phyloP scores from a whole-genome alignment of 73 alveolate species.

The Stentor roeselii region DNA sequence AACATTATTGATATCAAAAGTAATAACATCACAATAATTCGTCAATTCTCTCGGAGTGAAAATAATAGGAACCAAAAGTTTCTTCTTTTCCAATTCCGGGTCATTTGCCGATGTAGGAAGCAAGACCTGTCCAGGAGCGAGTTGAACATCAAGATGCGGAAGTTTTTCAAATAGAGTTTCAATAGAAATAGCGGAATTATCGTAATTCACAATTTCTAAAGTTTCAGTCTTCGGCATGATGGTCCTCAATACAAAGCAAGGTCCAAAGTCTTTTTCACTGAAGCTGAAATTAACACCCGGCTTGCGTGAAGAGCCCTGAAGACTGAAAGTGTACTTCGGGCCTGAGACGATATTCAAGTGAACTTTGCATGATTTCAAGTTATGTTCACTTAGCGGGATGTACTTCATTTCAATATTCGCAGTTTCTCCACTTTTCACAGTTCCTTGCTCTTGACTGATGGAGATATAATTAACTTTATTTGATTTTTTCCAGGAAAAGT shows the following conservation, averaged over 20 bases:
- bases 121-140: conserved; percentile 97
- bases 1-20: conserved; percentile 91
- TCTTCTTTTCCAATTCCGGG: conserved; percentile 76
- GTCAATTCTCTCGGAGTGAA: conserved; percentile 96
- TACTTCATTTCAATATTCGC: conserved; percentile 78
- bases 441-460: conserved; percentile 97
- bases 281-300: conserved; percentile 94
- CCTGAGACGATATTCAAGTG: conserved; percentile 89
- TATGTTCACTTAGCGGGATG: conserved; percentile 83
- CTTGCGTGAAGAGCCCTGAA: conserved; percentile 92
- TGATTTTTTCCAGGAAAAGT: conserved; percentile 88
- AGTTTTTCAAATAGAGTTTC: conserved; percentile 91
- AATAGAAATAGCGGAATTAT: conserved; percentile 92
- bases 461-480: conserved; percentile 66
- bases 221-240: conserved; percentile 86
- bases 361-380: conserved; percentile 72
- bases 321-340: conserved; percentile 89
- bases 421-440: conserved; percentile 91
- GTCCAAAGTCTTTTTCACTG: conserved; percentile 91
- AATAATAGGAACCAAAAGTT: conserved; percentile 90
- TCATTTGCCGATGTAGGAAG: conserved; percentile 81
- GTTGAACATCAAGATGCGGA: conserved; percentile 89
- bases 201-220: conserved; percentile 89
- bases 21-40: conserved; percentile 85
- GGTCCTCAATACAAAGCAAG: conserved; percentile 96